Conservation (phyloP, 176 grass and related monocot genomes). For the Puya raimondii region DNA sequence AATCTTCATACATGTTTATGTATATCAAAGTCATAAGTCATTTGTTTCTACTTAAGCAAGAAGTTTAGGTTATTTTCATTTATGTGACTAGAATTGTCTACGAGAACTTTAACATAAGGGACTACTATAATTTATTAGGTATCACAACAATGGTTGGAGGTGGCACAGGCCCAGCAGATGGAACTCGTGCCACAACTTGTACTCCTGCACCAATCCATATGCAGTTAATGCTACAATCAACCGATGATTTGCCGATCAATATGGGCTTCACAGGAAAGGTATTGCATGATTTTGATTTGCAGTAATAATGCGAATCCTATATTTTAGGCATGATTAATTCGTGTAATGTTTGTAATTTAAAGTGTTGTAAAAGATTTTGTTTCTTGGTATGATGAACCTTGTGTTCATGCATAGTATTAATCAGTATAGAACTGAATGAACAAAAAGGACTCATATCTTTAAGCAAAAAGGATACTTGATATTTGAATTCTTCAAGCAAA, state of each 20-base stretch:
- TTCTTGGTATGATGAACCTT: background rate
- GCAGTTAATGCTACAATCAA: slow-evolving; percentile 93
- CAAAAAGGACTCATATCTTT: background rate
- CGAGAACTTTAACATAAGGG: slow-evolving; percentile 1
- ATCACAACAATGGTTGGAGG: slow-evolving; percentile 93
- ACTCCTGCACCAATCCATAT: slow-evolving; percentile 82
- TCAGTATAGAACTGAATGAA: background rate
- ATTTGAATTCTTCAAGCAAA: background rate
- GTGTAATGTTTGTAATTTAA: background rate
- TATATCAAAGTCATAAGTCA: no score
- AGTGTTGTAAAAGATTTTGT: background rate
- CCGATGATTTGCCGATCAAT: slow-evolving; percentile 80
- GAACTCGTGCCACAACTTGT: slow-evolving; percentile 95
- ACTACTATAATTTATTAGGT: slow-evolving; percentile 33
- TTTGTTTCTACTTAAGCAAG: no score
- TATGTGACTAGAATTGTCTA: background rate
- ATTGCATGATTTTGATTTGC: background rate
- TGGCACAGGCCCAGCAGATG: slow-evolving; percentile 95
- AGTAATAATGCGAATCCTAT: background rate
- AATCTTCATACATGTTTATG: no score
- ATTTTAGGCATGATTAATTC: background rate
- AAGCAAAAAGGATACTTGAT: no score
- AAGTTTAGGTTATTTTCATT: no score
- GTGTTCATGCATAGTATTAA: background rate
- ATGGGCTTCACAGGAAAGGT: slow-evolving; percentile 95